These are phyloP conservation scores for Solanum corneliomulleri DNA, from an alignment of 257 asterid species.

Conservation along the genomic window DNA sequence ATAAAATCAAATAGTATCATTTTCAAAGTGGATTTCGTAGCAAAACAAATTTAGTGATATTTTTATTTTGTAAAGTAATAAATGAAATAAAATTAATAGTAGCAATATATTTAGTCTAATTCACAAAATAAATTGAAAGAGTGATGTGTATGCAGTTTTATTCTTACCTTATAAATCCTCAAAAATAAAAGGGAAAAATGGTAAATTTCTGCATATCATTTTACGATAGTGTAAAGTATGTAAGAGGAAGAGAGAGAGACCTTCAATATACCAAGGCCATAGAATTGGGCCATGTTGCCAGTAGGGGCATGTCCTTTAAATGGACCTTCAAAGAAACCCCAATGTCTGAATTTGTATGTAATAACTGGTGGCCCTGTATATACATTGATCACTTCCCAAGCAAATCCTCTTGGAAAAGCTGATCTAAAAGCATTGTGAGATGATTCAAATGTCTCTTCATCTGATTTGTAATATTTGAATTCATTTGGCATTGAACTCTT, in stretches of 20 bases:
- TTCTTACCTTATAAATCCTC: too few relatives aligned
- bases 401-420: conserved; percentile 83
- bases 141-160: too few relatives aligned
- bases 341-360: conserved; percentile 73
- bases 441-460: conserved; percentile 73
- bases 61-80: too few relatives aligned
- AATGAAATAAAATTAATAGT: too few relatives aligned
- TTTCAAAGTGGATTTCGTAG: too few relatives aligned
- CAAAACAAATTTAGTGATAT: too few relatives aligned
- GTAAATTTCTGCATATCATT: too few relatives aligned
- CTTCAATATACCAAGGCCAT: conserved; percentile 57
- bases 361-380: conserved; percentile 69
- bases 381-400: conserved; percentile 74
- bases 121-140: too few relatives aligned
- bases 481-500: conserved; percentile 78
- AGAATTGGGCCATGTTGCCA: conserved; percentile 57
- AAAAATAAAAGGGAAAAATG: too few relatives aligned
- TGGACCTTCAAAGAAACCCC: conserved; percentile 92
- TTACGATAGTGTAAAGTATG: neutral
- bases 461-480: conserved; percentile 63
- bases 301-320: conserved; percentile 72
- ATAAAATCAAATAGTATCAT: too few relatives aligned
- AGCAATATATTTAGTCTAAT: too few relatives aligned
- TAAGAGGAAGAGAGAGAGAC: conserved; percentile 6
- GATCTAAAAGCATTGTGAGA: conserved; percentile 55